phyloP scores from a whole-genome alignment of 768 basidiomycete genomes.

The Fistulinella prunicolor region DNA sequence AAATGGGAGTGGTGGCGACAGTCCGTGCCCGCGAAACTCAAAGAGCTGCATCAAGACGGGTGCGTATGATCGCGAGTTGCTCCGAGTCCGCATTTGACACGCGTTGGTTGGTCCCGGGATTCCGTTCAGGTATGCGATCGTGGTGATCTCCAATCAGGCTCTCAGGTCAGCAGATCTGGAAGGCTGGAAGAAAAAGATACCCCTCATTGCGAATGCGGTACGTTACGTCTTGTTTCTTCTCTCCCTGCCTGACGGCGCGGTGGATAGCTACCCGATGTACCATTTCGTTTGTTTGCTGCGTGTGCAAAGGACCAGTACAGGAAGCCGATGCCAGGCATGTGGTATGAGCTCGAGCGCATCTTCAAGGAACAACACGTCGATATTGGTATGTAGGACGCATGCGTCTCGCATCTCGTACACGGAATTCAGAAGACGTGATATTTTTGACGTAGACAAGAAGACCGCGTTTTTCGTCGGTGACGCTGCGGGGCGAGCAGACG shows the following conservation, averaged over 20 bases:
- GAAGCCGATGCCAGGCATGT: slow-evolving; percentile 90
- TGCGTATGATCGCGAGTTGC: slow-evolving; percentile 30
- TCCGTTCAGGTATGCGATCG: slow-evolving; percentile 55
- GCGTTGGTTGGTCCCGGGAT: background rate
- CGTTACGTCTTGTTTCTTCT: slow-evolving; percentile 16
- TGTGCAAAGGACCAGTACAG: slow-evolving; percentile 69
- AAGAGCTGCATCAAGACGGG: slow-evolving; percentile 58
- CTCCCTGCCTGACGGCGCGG: background rate
- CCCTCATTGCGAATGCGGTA: slow-evolving; percentile 61
- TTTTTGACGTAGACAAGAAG: slow-evolving; percentile 50
- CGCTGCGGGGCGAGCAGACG: slow-evolving; percentile 75
- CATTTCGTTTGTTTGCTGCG: slow-evolving; percentile 79
- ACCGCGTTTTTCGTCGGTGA: slow-evolving; percentile 84
- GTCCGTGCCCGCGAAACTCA: slow-evolving; percentile 59
- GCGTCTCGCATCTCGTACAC: background rate
- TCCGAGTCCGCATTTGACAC: background rate
- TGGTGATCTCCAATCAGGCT: slow-evolving; percentile 81
- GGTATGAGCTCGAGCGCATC: slow-evolving; percentile 64
- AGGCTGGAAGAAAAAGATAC: slow-evolving; percentile 77
- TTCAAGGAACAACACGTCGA: slow-evolving; percentile 53
- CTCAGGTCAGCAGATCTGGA: slow-evolving; percentile 46
- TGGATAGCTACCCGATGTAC: slow-evolving; percentile 62
- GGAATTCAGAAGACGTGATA: background rate
- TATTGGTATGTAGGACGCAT: slow-evolving; percentile 51
- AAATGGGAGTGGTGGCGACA: slow-evolving; percentile 69